Percentiles rank a stretch among this genome's conserved stretches.
These are phyloP conservation scores for Tetracladium marchalianum DNA, from an alignment of 495 filamentous ascomycete species.

Conservation along the genomic window DNA sequence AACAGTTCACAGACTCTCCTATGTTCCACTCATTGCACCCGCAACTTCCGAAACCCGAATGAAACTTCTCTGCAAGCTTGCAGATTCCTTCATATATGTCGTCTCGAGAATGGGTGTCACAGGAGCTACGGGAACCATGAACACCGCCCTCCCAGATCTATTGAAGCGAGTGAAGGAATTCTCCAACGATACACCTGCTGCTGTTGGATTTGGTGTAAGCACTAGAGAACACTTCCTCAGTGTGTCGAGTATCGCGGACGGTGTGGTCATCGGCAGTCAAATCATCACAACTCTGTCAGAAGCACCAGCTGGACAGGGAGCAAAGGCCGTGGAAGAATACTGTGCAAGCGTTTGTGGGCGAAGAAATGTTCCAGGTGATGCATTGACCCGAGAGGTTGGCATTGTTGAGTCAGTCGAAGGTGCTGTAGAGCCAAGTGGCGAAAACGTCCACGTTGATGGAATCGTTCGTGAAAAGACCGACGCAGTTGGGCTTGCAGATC, in stretches of 20 bases:
- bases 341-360: conserved; percentile 71
- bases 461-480: conserved; percentile 48
- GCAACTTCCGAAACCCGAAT: conserved; percentile 86
- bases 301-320: conserved; percentile 56
- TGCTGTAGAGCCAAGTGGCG: conserved; percentile 39
- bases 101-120: conserved; percentile 97
- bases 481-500: conserved; percentile 56
- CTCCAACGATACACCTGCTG: conserved; percentile 82
- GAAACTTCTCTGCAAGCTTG: conserved; percentile 92
- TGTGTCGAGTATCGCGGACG: conserved; percentile 75
- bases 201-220: conserved; percentile 92
- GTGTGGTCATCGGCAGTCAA: conserved; percentile 94
- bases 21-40: conserved; percentile 90
- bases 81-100: conserved; percentile 98
- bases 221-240: conserved; percentile 88
- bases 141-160: conserved; percentile 67
- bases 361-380: conserved; percentile 34
- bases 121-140: conserved; percentile 76
- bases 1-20: conserved; percentile 55
- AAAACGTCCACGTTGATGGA: conserved; percentile 43
- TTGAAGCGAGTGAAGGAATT: conserved; percentile 80
- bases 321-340: conserved; percentile 75
- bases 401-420: conserved; percentile 52
- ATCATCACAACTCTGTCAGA: conserved; percentile 63
- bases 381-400: conserved; percentile 46